phyloP scores from a whole-genome alignment of 1,284 basidiomycete species.

The Naganishia sp. region DNA sequence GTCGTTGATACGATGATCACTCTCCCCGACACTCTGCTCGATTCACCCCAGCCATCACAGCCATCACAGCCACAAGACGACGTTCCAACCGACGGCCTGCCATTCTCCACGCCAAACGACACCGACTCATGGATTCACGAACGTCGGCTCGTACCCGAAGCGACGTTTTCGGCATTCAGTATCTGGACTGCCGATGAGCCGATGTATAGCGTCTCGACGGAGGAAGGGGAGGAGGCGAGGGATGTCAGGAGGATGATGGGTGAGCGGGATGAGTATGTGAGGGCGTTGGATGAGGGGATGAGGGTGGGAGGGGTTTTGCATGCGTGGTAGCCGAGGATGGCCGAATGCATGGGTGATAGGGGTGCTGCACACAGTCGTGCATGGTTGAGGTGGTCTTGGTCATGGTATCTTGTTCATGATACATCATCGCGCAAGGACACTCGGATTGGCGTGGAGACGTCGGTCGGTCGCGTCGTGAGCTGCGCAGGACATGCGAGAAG shows the following conservation, averaged over 20 bases:
- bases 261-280: conserved; percentile 17
- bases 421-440: too few relatives aligned
- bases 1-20: not conserved
- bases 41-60: too few relatives aligned
- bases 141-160: not conserved
- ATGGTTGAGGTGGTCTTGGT: too few relatives aligned
- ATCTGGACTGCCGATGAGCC: conserved; percentile 16
- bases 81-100: not conserved
- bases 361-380: not conserved
- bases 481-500: too few relatives aligned
- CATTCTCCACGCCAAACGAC: too few relatives aligned
- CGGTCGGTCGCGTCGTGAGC: too few relatives aligned
- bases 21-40: too few relatives aligned
- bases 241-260: conserved; percentile 5
- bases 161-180: conserved; percentile 3
- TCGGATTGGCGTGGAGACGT: too few relatives aligned
- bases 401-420: too few relatives aligned
- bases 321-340: not conserved
- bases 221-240: not conserved
- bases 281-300: conserved; percentile 14
- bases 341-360: not conserved
- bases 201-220: not conserved
- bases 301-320: conserved; percentile 14
- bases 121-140: not conserved
- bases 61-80: not conserved